Base-by-base conservation (phyloP, 2,329 filamentous ascomycete species). In the Blumeria graminis region DNA sequence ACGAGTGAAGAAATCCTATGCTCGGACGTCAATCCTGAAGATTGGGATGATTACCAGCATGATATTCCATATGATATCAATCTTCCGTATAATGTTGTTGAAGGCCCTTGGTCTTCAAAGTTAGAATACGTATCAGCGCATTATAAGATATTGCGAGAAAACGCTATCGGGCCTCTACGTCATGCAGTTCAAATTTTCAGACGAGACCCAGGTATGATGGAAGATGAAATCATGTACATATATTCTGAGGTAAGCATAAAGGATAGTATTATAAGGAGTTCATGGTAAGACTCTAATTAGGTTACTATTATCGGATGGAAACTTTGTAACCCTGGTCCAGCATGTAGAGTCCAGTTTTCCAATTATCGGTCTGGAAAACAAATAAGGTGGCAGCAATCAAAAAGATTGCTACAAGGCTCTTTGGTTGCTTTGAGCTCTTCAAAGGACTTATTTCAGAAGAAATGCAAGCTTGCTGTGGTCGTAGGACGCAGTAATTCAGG, bases 71-170 rank as follows among this genome's bases (percentile, higher is more conserved):
- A 63, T 38, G 22, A 60, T 22, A 33, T 55, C 2, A 50, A 57
- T 3, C 64, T 81, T 0, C 68, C 71, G 0, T 62, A 69, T 0
- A 86, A 86, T 61, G 70, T 70, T 6, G 70, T 80, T 18, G 60
- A 74, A 0, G 71, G 72, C 0, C 70, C 79, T 0, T 90, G 81
- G 72, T 60, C 68, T 0, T 77, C 72, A 4, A 81, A 77, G 50
- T 72, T 78, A 1, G 71, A 74, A 0, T 94, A 94, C 57, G 71
- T 94, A 0, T 71, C 77, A 35, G 75, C 78, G 0, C 85, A 93
- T 54, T 94, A 92, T 64, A 72, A 78, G 3, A 74, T 94, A 1
- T 72, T 87, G 7, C 76, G 88, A 2, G 84, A 87, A 63, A 87
- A 94, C 64, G 77, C 80, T 0, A 71, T 85, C 3, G 76, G 82